A percentile compares a stretch with the other conserved stretches of the same genome.
Evolutionary conservation across 2,329 filamentous ascomycete species (phyloP).

Genomic region (Triangularia verruculosa): DNA sequence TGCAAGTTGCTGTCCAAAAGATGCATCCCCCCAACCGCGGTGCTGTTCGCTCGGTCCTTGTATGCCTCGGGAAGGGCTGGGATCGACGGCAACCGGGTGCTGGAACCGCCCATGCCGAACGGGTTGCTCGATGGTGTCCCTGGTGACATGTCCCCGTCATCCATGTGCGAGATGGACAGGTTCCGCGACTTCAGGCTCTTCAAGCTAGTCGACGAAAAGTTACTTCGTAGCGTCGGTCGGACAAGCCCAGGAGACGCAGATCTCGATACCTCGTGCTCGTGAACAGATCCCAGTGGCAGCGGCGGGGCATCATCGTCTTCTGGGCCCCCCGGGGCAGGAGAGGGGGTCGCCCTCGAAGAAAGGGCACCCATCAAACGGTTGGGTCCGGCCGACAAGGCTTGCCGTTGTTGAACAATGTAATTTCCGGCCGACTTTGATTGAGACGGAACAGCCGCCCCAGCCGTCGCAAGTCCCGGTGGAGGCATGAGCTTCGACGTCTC

Average conservation of each 20-base stretch:
- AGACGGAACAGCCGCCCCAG: constrained; percentile 22
- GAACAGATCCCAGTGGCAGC: constrained; percentile 27
- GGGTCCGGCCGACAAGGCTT: constrained; percentile 39
- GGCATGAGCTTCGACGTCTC: constrained; percentile 58
- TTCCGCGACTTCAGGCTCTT: constrained; percentile 72
- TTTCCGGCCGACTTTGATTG: constrained; percentile 33
- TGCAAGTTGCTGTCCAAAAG: constrained; percentile 84
- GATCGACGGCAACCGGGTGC: constrained; percentile 53
- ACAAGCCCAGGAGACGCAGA: constrained; percentile 52
- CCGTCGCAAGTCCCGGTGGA: constrained; percentile 26
- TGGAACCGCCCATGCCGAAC: constrained; percentile 49
- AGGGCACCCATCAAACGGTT: constrained; percentile 31
- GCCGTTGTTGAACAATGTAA: constrained; percentile 42
- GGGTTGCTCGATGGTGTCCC: constrained; percentile 70
- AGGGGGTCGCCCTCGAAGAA: constrained; percentile 35
- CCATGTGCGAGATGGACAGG: constrained; percentile 61
- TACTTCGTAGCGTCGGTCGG: constrained; percentile 57
- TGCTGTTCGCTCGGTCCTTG: constrained; percentile 53
- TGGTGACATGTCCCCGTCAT: constrained; percentile 67
- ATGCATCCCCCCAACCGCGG: constrained; percentile 66
- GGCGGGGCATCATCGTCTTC: constrained; percentile 34
- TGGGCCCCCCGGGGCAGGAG: constrained; percentile 33
- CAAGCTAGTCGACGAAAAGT: constrained; percentile 67
- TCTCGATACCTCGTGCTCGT: constrained; percentile 38
- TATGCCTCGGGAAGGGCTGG: constrained; percentile 67